These are phyloP conservation scores for Phytophthora constricta DNA, from an alignment of 352 stramenopile species.

Conservation along the genomic window DNA sequence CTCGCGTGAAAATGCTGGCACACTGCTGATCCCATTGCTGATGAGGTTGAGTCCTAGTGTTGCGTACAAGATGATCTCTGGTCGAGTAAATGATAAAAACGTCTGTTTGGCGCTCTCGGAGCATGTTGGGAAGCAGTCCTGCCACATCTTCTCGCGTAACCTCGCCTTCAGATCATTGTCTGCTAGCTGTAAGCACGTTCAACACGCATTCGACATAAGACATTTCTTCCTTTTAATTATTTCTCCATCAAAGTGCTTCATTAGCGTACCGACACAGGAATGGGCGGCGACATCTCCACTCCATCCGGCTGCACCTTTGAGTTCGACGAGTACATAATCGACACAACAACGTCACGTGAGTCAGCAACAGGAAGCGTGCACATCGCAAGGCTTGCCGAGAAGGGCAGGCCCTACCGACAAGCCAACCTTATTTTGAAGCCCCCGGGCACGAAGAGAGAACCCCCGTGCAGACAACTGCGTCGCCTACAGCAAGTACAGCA, in stretches of 20 bases:
- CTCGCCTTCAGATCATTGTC: conserved; percentile 52
- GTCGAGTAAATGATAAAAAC: conserved; percentile 77
- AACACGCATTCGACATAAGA: conserved; percentile 2
- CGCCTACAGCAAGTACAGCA: conserved; percentile 40
- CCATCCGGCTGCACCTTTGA: conserved; percentile 24
- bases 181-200: conserved; percentile 25
- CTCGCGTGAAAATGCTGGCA: conserved; percentile 81
- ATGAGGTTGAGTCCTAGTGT: conserved; percentile 87
- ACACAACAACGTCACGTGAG: not conserved
- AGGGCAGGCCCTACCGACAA: conserved; percentile 39
- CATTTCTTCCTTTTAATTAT: not conserved
- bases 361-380: conserved; percentile 12
- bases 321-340: not conserved
- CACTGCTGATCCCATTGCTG: conserved; percentile 83
- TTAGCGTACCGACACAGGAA: conserved; percentile 28
- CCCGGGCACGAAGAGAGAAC: conserved; percentile 35
- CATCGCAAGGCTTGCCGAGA: conserved; percentile 20
- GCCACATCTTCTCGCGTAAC: conserved; percentile 78
- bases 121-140: conserved; percentile 83
- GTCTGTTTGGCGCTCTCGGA: conserved; percentile 73
- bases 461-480: conserved; percentile 43
- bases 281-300: conserved; percentile 19
- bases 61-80: conserved; percentile 81
- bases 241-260: not conserved
- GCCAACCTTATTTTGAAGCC: conserved; percentile 32